Evolutionary conservation across 768 basidiomycete genomes (phyloP), one percentile per base, ranked within the genome.

Genomic region (Kwoniella newhampshirensis): DNA sequence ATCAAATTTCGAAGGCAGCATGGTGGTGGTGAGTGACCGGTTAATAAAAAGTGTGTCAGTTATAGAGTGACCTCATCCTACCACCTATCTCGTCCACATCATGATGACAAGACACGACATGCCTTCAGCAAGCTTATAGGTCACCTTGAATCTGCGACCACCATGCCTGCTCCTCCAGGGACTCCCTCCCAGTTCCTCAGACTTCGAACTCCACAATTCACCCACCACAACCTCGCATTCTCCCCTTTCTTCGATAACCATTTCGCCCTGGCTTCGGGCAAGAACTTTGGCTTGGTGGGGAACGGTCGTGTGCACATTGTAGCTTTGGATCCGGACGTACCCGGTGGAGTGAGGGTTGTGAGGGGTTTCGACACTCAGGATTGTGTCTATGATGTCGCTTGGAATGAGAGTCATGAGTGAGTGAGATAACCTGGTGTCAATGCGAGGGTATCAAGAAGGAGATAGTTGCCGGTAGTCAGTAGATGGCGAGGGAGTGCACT

Each of bases 231-330:
- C 8, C 25, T 79, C 35, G 68, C 70, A 12, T 78, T 67, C 62
- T 75, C 73, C 8, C 76, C 76, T 6, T 77, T 77, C 69, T 74
- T 69, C 58, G 74, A 75, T 42, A 61, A 64, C 28, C 59, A 67
- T 17, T 65, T 78, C 13, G 79, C 79, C 3, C 63, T 77, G 2
- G 79, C 77, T 4, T 89, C 89, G 5, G 82, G 90, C 0, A 89
- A 91, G 25, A 94, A 97, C 77, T 97, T 91, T 75, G 94, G 94
- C 2, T 81, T 98, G 3, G 88, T 97, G 28, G 94, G 94, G 23
- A 97, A 96, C 77, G 94, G 94, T 0, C 81, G 93, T n/a, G 72
- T 97, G 40, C 87, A 74, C 57, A 32, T 77, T 23, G 36, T 75
- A n/a, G 56, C 60, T 8, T 23, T 71, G 5, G 64, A 57, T 12